Conservation (phyloP, 106 monocot genomes). For the Allium cepa region DNA sequence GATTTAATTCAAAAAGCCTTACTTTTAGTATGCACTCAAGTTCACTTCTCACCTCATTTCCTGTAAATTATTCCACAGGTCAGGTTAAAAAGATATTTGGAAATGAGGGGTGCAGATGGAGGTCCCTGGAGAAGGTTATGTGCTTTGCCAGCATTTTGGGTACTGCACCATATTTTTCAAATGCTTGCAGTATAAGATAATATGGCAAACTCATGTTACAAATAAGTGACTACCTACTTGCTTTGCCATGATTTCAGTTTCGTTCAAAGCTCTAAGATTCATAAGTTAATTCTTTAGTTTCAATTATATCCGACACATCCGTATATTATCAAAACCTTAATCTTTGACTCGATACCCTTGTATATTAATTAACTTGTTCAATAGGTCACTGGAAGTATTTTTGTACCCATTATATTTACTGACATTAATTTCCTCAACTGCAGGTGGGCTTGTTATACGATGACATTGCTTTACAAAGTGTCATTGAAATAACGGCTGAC, state of each 20-base stretch:
- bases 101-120: constrained; percentile 99
- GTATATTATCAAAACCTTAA: not conserved
- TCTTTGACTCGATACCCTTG: no score
- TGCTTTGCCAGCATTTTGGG: constrained; percentile 98
- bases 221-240: no score
- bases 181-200: no score
- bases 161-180: constrained; percentile 5
- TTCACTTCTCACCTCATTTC: no score
- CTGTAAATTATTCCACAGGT: constrained; percentile 38
- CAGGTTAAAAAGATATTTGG: constrained; percentile 89
- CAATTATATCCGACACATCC: no score
- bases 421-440: constrained; percentile 4
- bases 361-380: no score
- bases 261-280: no score
- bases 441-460: constrained; percentile 95
- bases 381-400: no score
- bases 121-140: constrained; percentile 98
- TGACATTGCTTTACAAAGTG: constrained; percentile 77
- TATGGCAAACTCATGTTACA: no score
- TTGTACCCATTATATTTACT: not conserved
- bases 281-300: no score
- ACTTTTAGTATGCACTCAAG: no score
- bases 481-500: constrained; percentile 80
- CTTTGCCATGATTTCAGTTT: not conserved
- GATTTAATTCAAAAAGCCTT: not conserved